These are phyloP conservation scores for Trypanosoma conorhini DNA, from an alignment of 208 protist species.

Conservation along the genomic window DNA sequence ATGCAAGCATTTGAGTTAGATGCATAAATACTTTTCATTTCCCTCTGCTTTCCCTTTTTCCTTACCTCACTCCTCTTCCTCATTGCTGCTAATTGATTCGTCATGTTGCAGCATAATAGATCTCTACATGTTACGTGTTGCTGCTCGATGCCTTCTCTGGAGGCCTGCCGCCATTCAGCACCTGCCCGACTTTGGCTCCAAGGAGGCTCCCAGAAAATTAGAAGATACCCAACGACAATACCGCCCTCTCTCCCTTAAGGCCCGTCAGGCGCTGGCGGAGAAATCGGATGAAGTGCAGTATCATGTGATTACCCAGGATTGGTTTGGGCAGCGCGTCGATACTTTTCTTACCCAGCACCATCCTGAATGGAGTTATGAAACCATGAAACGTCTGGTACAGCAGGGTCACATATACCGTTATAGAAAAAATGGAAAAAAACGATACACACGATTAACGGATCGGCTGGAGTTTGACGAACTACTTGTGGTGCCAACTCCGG, in stretches of 20 bases:
- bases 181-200: conserved; percentile 33
- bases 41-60: conserved; percentile 10
- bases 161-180: conserved; percentile 49
- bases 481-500: conserved; percentile 73
- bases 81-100: neutral
- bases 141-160: conserved; percentile 25
- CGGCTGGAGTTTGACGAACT: conserved; percentile 90
- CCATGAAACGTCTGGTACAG: conserved; percentile 79
- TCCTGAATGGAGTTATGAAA: conserved; percentile 85
- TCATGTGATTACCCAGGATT: conserved; percentile 88
- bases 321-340: conserved; percentile 87
- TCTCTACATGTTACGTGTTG: conserved; percentile 20
- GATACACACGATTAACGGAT: conserved; percentile 83
- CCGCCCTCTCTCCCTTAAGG: conserved; percentile 66
- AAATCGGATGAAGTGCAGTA: conserved; percentile 67
- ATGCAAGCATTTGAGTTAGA: too few relatives aligned
- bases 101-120: neutral
- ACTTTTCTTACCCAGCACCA: conserved; percentile 83
- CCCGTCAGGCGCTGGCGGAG: conserved; percentile 58
- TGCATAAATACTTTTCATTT: conserved; percentile 9
- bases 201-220: conserved; percentile 26
- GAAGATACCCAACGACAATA: conserved; percentile 59
- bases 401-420: conserved; percentile 90
- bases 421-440: conserved; percentile 86
- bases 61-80: neutral